Conservation (phyloP, 208 protist genomes). For the Crithidia brevicula region DNA sequence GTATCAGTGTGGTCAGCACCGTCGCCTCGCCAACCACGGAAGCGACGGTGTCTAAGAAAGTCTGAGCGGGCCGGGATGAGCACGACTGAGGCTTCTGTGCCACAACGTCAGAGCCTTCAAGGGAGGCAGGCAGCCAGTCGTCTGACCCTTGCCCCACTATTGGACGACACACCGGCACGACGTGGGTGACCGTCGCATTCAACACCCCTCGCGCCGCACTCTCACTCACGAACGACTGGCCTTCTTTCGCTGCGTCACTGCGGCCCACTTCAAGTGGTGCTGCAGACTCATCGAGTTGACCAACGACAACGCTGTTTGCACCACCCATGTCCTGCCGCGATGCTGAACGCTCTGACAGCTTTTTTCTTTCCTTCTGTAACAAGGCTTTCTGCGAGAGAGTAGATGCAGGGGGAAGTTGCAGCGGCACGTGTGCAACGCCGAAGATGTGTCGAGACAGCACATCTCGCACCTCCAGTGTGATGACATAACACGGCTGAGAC, state of each 20-base stretch:
- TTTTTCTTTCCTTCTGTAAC: not conserved
- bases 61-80: not conserved
- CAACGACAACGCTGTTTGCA: too few relatives aligned
- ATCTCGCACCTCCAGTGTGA: conserved; percentile 13
- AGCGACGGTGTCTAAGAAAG: not conserved
- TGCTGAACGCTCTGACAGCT: not conserved
- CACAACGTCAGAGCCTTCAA: not conserved
- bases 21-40: conserved; percentile 3
- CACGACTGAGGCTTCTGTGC: not conserved
- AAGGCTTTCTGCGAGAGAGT: not conserved
- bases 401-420: not conserved
- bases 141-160: not conserved
- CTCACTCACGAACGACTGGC: too few relatives aligned
- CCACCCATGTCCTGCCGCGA: too few relatives aligned
- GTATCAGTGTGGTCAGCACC: conserved; percentile 10
- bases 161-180: conserved; percentile 4
- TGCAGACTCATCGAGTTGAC: too few relatives aligned
- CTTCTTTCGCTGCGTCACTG: not conserved
- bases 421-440: not conserved
- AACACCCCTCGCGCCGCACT: not conserved
- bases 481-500: not conserved
- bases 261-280: too few relatives aligned
- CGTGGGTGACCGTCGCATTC: not conserved
- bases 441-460: conserved; percentile 4
- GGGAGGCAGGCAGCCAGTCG: not conserved